These are phyloP conservation scores for Thermothelomyces thermophilus DNA, from an alignment of 2,329 filamentous ascomycete genomes.

Conservation along the genomic window DNA sequence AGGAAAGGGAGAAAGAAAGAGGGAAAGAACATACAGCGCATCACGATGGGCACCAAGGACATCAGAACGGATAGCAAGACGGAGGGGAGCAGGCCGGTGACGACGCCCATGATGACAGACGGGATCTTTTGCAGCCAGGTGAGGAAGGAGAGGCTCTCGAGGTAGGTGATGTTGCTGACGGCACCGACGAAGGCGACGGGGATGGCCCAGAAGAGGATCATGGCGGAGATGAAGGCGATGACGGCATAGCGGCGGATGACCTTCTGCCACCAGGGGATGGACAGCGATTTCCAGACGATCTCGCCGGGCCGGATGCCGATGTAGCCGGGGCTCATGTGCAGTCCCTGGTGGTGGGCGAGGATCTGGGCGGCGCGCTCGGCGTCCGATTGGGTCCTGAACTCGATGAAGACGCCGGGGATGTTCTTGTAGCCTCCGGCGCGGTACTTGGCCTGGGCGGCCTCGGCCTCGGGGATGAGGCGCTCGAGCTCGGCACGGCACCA, in stretches of 20 bases:
- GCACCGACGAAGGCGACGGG: constrained; percentile 73
- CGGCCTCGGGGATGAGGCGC: constrained; percentile 65
- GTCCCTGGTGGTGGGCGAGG: constrained; percentile 75
- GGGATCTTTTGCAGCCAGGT: constrained; percentile 68
- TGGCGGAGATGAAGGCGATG: constrained; percentile 62
- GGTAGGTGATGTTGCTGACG: constrained; percentile 74
- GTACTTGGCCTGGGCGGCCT: constrained; percentile 61
- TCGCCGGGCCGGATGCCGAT: constrained; percentile 77
- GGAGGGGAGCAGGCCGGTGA: constrained; percentile 78
- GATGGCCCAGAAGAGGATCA: constrained; percentile 82
- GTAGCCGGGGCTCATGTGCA: constrained; percentile 81
- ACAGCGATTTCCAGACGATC: constrained; percentile 80
- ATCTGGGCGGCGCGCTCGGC: constrained; percentile 85
- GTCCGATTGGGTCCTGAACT: constrained; percentile 75
- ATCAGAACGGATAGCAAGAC: constrained; percentile 76
- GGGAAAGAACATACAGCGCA: constrained; percentile 52
- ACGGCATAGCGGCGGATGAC: constrained; percentile 65
- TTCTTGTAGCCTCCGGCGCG: constrained; percentile 57
- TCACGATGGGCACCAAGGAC: constrained; percentile 75
- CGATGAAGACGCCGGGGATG: constrained; percentile 78
- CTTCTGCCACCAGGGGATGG: constrained; percentile 80
- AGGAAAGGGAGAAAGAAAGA: background rate
- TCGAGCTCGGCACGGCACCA: constrained; percentile 77
- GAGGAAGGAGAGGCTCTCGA: constrained; percentile 62
- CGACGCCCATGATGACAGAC: constrained; percentile 63